phyloP scores from a whole-genome alignment of 1,284 basidiomycete genomes.

The Ganoderma resinaceum region DNA sequence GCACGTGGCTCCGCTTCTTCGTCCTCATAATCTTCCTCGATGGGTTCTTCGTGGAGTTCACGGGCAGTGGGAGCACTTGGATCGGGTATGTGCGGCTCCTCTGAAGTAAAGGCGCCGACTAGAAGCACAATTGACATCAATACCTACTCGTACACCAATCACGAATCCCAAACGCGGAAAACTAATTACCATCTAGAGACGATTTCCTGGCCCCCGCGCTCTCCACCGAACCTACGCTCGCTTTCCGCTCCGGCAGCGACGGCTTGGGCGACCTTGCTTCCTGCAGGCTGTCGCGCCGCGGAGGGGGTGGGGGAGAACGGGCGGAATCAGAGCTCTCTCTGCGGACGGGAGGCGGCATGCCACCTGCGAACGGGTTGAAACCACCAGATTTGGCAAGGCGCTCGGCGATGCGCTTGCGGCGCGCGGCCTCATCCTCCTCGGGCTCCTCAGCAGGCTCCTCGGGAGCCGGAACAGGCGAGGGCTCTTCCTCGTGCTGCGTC shows the following conservation, averaged over 20 bases:
- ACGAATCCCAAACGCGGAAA: conserved; percentile 29
- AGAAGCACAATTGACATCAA: conserved; percentile 36
- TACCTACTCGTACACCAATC: conserved; percentile 37
- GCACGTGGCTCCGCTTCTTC: conserved; percentile 27
- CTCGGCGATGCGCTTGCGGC: conserved; percentile 65
- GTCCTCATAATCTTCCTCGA: conserved; percentile 23
- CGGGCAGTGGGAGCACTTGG: conserved; percentile 9
- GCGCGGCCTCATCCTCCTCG: conserved; percentile 50
- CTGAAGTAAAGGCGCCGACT: conserved; percentile 14
- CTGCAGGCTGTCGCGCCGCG: conserved; percentile 14
- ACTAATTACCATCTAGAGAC: conserved; percentile 60
- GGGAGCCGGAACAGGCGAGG: background rate
- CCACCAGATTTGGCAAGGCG: conserved; percentile 70
- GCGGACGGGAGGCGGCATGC: conserved; percentile 39
- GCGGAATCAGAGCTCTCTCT: conserved; percentile 30
- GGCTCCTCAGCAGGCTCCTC: conserved; percentile 30
- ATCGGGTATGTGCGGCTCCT: conserved; percentile 12
- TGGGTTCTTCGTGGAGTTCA: conserved; percentile 13
- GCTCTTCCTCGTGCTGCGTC: background rate
- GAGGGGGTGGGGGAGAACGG: conserved; percentile 21
- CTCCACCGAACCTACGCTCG: conserved; percentile 35
- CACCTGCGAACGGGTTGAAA: conserved; percentile 62
- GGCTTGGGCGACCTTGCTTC: conserved; percentile 24
- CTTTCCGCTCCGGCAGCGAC: conserved; percentile 37
- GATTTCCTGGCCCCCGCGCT: conserved; percentile 20